Evolutionary conservation across 768 basidiomycete genomes (phyloP), one percentile per base, ranked within the genome.

Genomic region (Pleurotus tuoliensis): DNA sequence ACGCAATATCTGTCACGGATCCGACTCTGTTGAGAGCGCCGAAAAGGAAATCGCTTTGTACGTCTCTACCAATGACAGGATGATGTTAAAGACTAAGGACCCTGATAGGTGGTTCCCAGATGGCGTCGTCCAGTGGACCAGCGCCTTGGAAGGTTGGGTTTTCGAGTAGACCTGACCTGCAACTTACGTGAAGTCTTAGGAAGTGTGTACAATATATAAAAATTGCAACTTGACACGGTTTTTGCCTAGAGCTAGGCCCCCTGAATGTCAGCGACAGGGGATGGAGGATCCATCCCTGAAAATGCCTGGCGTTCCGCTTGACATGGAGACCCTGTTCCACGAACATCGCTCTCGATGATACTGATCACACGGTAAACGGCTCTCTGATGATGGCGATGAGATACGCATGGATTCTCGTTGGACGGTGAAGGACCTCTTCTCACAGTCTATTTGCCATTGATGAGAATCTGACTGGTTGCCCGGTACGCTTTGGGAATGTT

Each of bases 41-140:
- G 84, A 98, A 74, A 94, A 95, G 79, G 96, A 99, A 77, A 98
- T 99, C 66, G 77, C 76, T 43, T 85, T 99, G 90, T 96, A 63
- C 66, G 90, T 78, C 18, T 34, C 40, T 51, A 34, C 11, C 30
- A 2, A 9, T 34, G 30, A 34, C 11, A 11, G 4, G 9, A 34
- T 34, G 30, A 9, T 34, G 30, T 11, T 9, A 9, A 34, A 34
- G 30, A 34, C 30, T 34, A 11, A 34, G 3, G 30, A 34, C 11
- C 30, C 9, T 9, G 30, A 25, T 59, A 93, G 91, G 65, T 95
- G 93, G 93, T 95, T 94, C 91, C 88, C 92, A 34, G 92, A 94
- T 70, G 90, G 91, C 56, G 71, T 83, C 56, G 71, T 82, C 58
- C 86, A 92, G 74, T 93, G 90, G 75, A 74, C 75, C 58, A 79